Evolutionary conservation across 2,329 filamentous ascomycete genomes (phyloP).

Genomic region (Saccharata proteae): DNA sequence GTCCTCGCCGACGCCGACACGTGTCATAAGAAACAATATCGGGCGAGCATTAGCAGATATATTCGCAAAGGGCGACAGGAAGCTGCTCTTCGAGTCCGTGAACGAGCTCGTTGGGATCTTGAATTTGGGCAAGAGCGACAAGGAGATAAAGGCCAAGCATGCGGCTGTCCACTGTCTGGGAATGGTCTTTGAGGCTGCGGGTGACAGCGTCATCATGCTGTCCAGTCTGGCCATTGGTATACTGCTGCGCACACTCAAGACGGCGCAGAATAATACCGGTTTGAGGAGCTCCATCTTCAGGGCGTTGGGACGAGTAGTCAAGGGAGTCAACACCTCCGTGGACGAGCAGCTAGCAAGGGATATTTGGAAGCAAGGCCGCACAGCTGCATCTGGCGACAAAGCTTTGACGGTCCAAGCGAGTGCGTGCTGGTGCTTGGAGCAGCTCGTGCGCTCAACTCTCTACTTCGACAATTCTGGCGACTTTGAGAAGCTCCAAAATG

Average conservation of each 20-base stretch:
- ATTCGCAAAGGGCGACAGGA: slow-evolving; percentile 75
- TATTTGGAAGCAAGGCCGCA: slow-evolving; percentile 84
- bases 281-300: slow-evolving; percentile 67
- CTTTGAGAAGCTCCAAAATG: slow-evolving; percentile 75
- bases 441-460: slow-evolving; percentile 56
- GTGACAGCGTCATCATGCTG: slow-evolving; percentile 80
- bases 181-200: slow-evolving; percentile 80
- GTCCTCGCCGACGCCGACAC: slow-evolving; percentile 64
- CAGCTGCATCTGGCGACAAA: slow-evolving; percentile 66
- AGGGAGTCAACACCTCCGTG: slow-evolving; percentile 62
- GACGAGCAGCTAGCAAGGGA: slow-evolving; percentile 82
- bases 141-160: slow-evolving; percentile 69
- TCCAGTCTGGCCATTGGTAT: slow-evolving; percentile 62
- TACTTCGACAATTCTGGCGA: slow-evolving; percentile 85
- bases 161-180: slow-evolving; percentile 79
- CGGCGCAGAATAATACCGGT: slow-evolving; percentile 67
- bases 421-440: slow-evolving; percentile 67
- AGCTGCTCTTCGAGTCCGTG: slow-evolving; percentile 86
- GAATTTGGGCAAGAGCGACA: slow-evolving; percentile 59
- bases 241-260: slow-evolving; percentile 68
- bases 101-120: slow-evolving; percentile 72
- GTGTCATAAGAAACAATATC: slow-evolving; percentile 81
- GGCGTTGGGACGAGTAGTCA: slow-evolving; percentile 62
- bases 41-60: slow-evolving; percentile 75
- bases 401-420: slow-evolving; percentile 66